phyloP scores from a whole-genome alignment of 1,284 basidiomycete genomes.

The Sphaerobolus stellatus region DNA sequence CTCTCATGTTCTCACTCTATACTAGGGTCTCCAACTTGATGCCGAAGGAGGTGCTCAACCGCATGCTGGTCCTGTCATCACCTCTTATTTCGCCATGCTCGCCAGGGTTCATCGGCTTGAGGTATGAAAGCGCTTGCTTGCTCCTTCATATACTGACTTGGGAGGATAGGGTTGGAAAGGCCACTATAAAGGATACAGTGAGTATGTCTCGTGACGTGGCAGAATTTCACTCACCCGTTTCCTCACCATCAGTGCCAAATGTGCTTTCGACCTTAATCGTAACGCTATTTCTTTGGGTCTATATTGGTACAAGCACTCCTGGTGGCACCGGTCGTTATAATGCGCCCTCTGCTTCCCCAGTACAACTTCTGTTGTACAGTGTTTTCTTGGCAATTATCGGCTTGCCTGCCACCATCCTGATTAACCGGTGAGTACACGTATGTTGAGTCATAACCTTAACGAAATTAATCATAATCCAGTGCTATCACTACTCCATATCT shows the following conservation, averaged over 20 bases:
- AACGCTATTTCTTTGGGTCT: conserved; percentile 54
- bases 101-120: conserved; percentile 74
- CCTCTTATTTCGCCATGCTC: conserved; percentile 67
- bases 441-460: neutral
- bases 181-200: conserved; percentile 82
- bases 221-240: neutral
- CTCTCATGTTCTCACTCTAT: conserved; percentile 12
- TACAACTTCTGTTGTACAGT: conserved; percentile 63
- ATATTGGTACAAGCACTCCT: conserved; percentile 53
- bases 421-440: conserved; percentile 61
- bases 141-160: conserved; percentile 8
- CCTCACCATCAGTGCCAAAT: conserved; percentile 63
- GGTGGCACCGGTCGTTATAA: conserved; percentile 65
- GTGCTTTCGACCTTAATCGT: conserved; percentile 61
- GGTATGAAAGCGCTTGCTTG: conserved; percentile 47
- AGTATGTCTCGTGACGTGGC: conserved; percentile 26
- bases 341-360: conserved; percentile 65
- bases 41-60: conserved; percentile 72
- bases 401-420: conserved; percentile 77
- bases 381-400: conserved; percentile 70
- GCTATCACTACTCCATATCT: conserved; percentile 85
- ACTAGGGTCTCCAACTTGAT: conserved; percentile 72
- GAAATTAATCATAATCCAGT: conserved; percentile 37
- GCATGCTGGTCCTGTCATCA: conserved; percentile 70
- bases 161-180: conserved; percentile 64